Evolutionary conservation across 148 eudicot genomes (phyloP).

Genomic region (Tetragonia tetragonoides): DNA sequence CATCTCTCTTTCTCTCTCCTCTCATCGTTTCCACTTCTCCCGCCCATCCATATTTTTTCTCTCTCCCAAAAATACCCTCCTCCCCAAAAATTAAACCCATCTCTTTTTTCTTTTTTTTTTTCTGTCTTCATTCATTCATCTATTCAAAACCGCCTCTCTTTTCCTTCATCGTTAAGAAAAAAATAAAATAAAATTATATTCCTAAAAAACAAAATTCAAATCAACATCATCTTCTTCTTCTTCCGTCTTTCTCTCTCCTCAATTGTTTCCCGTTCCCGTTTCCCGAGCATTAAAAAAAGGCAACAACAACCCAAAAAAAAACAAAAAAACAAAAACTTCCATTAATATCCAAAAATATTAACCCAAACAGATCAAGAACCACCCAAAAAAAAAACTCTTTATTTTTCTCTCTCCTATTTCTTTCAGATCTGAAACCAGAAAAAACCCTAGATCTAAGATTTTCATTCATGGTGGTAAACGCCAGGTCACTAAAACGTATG

Average conservation of each 20-base stretch:
- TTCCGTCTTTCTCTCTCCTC: slow-evolving; percentile 4
- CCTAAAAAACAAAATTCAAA: not conserved
- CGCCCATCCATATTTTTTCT: slow-evolving; percentile 4
- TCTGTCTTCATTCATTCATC: not conserved
- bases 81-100: not conserved
- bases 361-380: not conserved
- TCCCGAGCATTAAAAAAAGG: not conserved
- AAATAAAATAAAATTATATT: not conserved
- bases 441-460: not conserved
- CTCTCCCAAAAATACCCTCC: slow-evolving; percentile 1
- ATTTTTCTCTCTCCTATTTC: not conserved
- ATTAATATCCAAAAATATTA: not conserved
- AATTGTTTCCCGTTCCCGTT: not conserved
- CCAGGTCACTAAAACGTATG: slow-evolving; percentile 66
- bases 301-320: not conserved
- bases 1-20: not conserved
- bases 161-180: slow-evolving; percentile 2
- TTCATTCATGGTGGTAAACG: slow-evolving; percentile 68
- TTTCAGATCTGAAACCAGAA: not conserved
- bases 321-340: not conserved
- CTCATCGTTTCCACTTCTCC: not conserved
- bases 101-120: no score
- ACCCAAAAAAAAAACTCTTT: not conserved
- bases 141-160: slow-evolving; percentile 3
- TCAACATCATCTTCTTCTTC: slow-evolving; percentile 6